Percentiles rank a stretch among this genome's conserved stretches.
Conservation (phyloP, 1,284 basidiomycete genomes). For the Puccinia coronata region DNA sequence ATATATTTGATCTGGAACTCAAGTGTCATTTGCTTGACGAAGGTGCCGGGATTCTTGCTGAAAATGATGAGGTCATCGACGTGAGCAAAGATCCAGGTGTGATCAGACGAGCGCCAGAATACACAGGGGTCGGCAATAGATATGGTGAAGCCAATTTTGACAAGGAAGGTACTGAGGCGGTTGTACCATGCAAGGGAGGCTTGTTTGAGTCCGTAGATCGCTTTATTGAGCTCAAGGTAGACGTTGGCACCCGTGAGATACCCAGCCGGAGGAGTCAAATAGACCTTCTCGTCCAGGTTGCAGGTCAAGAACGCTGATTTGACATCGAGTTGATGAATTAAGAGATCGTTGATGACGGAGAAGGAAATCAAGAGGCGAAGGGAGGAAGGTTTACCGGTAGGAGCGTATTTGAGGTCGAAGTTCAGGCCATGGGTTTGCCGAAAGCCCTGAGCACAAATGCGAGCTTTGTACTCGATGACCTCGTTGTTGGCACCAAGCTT, state of each 20-base stretch:
- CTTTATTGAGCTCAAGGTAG: neutral
- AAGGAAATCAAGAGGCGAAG: neutral
- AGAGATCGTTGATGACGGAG: neutral
- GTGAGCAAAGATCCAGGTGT: neutral
- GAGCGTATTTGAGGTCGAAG: neutral
- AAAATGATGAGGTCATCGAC: neutral
- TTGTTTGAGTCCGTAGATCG: too few relatives aligned
- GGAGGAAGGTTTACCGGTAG: neutral
- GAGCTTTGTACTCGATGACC: neutral
- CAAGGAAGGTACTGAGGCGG: neutral
- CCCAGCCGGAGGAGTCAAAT: neutral
- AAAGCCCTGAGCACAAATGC: conserved; percentile 26
- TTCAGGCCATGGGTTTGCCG: neutral
- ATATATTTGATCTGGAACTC: conserved; percentile 11
- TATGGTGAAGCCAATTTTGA: neutral
- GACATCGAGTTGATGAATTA: conserved; percentile 17
- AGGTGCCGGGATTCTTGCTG: neutral
- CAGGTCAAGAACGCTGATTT: conserved; percentile 12
- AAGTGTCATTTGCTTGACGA: neutral
- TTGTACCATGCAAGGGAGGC: conserved; percentile 9
- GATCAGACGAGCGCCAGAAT: neutral
- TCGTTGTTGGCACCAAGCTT: too few relatives aligned
- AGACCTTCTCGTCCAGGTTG: neutral
- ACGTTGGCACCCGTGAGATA: neutral
- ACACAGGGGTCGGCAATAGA: neutral